Evolutionary conservation across 2,329 filamentous ascomycete genomes (phyloP), one percentile per base, ranked within the genome.

Genomic region (Alternaria ethzedia): DNA sequence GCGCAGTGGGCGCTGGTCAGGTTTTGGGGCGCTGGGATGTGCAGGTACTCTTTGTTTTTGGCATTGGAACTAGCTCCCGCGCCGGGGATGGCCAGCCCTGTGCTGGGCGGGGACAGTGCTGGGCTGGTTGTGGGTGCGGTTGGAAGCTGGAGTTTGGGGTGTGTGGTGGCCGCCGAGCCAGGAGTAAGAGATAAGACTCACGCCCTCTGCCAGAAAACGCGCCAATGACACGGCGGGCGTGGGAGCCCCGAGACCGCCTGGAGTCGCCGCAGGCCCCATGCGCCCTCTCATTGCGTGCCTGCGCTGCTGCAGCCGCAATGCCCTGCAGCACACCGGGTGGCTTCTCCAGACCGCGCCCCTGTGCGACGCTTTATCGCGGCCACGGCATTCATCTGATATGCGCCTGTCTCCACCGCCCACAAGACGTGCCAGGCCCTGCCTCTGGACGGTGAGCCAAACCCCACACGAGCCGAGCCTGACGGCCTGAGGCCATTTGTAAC

Each of bases 41-140:
- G 72, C 74, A 77, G 74, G 75, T 70, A 73, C 70, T 76, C 67
- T 70, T 73, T 70, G 66, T 73, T 74, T 75, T 77, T 68, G 71
- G 69, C 66, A 63, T 68, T 62, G 63, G 49, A 68, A 61, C 71
- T 77, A 78, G 76, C 74, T 74, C 70, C 74, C 73, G 76, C 73
- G 74, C 75, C 68, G 69, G 75, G 72, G 68, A 67, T 63, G 70
- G 70, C 54, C 69, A 73, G 68, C 65, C 70, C 68, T 71, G 70
- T 67, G 66, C 72, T 72, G 57, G 49, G 59, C 64, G 65, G 65
- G 66, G 63, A 65, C 49, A 49, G 61, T 60, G 64, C 62, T 68
- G 66, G 55, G 67, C 64, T 59, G 59, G 58, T 62, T 59, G 67
- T 57, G 65, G 69, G 61, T 57, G 59, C 28, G 57, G 44, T 28